Conservation (phyloP, 129 eudicot species). For the Helichrysum umbraculigerum region DNA sequence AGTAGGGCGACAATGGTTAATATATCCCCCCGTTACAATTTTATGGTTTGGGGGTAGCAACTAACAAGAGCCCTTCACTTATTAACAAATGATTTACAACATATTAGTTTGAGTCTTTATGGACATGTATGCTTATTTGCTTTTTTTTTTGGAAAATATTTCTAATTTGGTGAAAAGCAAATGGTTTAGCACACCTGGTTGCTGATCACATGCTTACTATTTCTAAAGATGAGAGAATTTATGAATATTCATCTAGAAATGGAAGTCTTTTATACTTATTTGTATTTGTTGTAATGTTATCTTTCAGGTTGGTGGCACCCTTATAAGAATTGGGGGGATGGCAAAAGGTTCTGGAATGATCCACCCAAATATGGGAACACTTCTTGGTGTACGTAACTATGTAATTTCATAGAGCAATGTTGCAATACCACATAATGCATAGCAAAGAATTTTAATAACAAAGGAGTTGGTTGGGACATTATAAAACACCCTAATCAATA, state of each 20-base stretch:
- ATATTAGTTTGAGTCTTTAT: neutral
- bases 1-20: neutral
- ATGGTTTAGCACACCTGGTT: conserved; percentile 7
- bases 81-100: neutral
- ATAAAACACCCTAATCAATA: neutral
- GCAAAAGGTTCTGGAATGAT: conserved; percentile 99
- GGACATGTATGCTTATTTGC: neutral
- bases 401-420: neutral
- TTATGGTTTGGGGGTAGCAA: neutral
- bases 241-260: neutral
- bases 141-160: neutral
- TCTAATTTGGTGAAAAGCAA: neutral
- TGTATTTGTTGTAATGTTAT: neutral
- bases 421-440: conserved; percentile 6
- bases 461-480: neutral
- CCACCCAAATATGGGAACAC: conserved; percentile 98
- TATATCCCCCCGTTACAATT: neutral
- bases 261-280: neutral
- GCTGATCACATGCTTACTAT: neutral
- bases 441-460: neutral
- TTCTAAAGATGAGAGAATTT: neutral
- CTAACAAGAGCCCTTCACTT: neutral
- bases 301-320: conserved; percentile 65
- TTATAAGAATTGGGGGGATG: conserved; percentile 85
- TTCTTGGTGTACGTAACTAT: conserved; percentile 84